Evolutionary conservation across 768 basidiomycete genomes (phyloP).

Genomic region (Lactarius hengduanensis): DNA sequence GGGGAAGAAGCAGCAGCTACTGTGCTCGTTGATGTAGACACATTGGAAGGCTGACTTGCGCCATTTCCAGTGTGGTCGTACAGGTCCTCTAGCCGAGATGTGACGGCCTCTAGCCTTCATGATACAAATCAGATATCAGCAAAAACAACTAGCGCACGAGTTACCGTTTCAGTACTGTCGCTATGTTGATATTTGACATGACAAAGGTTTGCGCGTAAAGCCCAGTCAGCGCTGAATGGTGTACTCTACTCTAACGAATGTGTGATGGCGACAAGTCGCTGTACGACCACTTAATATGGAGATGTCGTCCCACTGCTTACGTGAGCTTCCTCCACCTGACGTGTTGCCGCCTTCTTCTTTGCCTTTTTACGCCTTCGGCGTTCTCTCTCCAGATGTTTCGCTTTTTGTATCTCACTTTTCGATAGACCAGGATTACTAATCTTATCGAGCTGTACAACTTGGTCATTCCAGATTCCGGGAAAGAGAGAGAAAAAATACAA

Average conservation of each 20-base stretch:
- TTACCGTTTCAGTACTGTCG: conserved; percentile 29
- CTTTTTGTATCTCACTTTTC: conserved; percentile 36
- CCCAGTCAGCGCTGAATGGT: not conserved
- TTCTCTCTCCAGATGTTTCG: conserved; percentile 42
- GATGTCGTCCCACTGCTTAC: conserved; percentile 4
- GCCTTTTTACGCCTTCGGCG: conserved; percentile 37
- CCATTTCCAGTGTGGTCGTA: conserved; percentile 41
- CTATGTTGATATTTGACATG: conserved; percentile 29
- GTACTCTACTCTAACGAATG: not conserved
- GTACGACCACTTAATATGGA: not conserved
- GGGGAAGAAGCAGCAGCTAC: conserved; percentile 37
- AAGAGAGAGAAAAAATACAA: not conserved
- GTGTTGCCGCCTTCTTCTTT: conserved; percentile 34
- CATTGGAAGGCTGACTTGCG: conserved; percentile 31
- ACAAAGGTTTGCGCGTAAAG: not conserved
- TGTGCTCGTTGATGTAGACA: conserved; percentile 35
- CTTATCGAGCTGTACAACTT: conserved; percentile 57
- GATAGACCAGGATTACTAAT: conserved; percentile 56
- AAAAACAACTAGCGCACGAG: not conserved
- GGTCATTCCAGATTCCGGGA: not conserved
- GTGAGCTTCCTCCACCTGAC: conserved; percentile 15
- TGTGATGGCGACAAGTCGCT: not conserved
- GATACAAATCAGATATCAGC: conserved; percentile 6
- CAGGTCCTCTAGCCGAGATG: conserved; percentile 90
- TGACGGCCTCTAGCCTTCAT: conserved; percentile 84